Evolutionary conservation across 139 green algal species (phyloP).

Genomic region (Bryopsis sp.): DNA sequence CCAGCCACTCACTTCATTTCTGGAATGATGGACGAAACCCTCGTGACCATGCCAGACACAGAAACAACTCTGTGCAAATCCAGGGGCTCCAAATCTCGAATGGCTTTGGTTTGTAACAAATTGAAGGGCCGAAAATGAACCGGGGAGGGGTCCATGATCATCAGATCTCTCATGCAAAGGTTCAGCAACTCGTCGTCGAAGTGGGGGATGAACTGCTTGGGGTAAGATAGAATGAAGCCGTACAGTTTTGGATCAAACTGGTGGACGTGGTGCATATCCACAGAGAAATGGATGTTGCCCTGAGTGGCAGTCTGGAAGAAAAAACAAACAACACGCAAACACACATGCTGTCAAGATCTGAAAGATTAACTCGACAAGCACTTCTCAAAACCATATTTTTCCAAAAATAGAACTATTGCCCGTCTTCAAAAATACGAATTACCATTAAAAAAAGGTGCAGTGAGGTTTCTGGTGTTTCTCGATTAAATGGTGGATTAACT

Average conservation of each 20-base stretch:
- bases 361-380: too few relatives aligned
- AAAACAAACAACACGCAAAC: neutral
- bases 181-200: slow-evolving; percentile 25
- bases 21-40: slow-evolving; percentile 80
- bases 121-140: slow-evolving; percentile 84
- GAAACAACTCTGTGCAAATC: slow-evolving; percentile 87
- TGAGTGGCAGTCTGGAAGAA: slow-evolving; percentile 2
- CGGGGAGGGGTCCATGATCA: neutral
- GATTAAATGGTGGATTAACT: too few relatives aligned
- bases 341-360: neutral
- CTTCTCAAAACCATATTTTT: too few relatives aligned
- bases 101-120: slow-evolving; percentile 60
- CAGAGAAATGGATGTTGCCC: slow-evolving; percentile 44
- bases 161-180: neutral
- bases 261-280: slow-evolving; percentile 76
- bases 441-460: too few relatives aligned
- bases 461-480: too few relatives aligned
- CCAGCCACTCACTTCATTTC: slow-evolving; percentile 59
- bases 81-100: slow-evolving; percentile 91
- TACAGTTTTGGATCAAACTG: slow-evolving; percentile 64
- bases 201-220: slow-evolving; percentile 46
- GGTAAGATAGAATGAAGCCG: slow-evolving; percentile 68
- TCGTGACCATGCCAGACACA: slow-evolving; percentile 93
- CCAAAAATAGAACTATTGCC: too few relatives aligned
- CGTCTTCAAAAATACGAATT: too few relatives aligned